Evolutionary conservation across 768 basidiomycete species (phyloP), one percentile per base, ranked within the genome.

Genomic region (Chlorophyllum brunneum): DNA sequence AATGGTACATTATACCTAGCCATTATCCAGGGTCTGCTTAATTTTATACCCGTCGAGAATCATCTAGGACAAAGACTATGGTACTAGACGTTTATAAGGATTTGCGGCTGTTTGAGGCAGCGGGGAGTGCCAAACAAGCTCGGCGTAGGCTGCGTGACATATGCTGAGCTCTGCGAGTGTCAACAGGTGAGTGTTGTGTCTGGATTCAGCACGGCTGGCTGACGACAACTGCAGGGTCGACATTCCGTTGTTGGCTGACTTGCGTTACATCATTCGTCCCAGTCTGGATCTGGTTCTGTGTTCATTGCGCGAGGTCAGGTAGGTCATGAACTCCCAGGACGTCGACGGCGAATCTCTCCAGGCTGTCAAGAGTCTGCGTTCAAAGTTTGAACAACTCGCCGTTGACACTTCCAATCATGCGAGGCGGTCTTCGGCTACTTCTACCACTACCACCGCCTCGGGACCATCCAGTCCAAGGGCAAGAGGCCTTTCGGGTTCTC

Each of bases 321-420:
- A n/a, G n/a, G n/a, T n/a, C n/a, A n/a, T n/a, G n/a, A n/a, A n/a
- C n/a, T n/a, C n/a, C n/a, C n/a, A n/a, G 39, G 67, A 75, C 56
- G 71, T 83, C 56, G 80, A 86, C 64, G 75, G 78, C 16, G 71
- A 69, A 3, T 74, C 82, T 31, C 70, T 76, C 15, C 79, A 80
- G 33, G 82, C 86, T 2, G 86, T 90, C 48, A 83, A 78, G 65
- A 86, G 76, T 54, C 72, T 91, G 15, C 79, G 79, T 39, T 86
- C 84, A 26, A 79, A 72, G 60, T 91, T 89, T 61, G 88, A 91
- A 63, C 77, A 82, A 58, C 68, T 88, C 22, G 83, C 86, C 3
- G 69, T 71, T 40, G 70, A 71, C 8, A 67, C 72, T 10, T 57
- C 56, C 20, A 29, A 33, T 31, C 20, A 30, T 8, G 29, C 15